phyloP scores from a whole-genome alignment of 2,329 filamentous ascomycete genomes.

The Incumbomyces delicatus region DNA sequence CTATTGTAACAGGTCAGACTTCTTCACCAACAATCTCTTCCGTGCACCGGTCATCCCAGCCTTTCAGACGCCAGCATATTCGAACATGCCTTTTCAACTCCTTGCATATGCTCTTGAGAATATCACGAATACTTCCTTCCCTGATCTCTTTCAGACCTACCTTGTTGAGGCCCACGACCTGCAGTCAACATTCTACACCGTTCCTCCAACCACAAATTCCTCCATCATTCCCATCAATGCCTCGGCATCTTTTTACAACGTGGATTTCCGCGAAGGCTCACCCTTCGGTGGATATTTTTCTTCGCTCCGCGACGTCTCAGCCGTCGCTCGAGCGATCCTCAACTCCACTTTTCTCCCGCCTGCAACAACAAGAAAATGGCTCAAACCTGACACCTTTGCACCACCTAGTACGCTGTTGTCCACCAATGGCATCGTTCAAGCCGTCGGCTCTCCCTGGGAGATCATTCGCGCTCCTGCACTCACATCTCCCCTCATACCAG shows the following conservation, averaged over 20 bases:
- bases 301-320: conserved; percentile 32
- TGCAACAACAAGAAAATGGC: conserved; percentile 34
- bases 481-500: background rate
- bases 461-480: conserved; percentile 19
- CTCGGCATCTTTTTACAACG: background rate
- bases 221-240: conserved; percentile 30
- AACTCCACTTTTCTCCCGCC: conserved; percentile 28
- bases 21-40: background rate
- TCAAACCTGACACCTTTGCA: conserved; percentile 35
- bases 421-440: conserved; percentile 20
- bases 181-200: conserved; percentile 27
- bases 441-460: conserved; percentile 38
- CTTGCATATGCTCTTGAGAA: conserved; percentile 31
- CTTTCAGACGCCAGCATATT: conserved; percentile 27
- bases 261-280: conserved; percentile 8
- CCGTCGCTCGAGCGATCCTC: conserved; percentile 37
- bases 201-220: conserved; percentile 19
- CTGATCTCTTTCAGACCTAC: conserved; percentile 26
- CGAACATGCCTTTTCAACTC: conserved; percentile 29
- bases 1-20: conserved; percentile 5
- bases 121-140: conserved; percentile 30
- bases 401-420: background rate
- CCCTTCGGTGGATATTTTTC: conserved; percentile 37
- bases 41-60: background rate
- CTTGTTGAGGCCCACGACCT: conserved; percentile 33